Conservation (phyloP, 1,284 basidiomycete species). For the Ustilago tritici region DNA sequence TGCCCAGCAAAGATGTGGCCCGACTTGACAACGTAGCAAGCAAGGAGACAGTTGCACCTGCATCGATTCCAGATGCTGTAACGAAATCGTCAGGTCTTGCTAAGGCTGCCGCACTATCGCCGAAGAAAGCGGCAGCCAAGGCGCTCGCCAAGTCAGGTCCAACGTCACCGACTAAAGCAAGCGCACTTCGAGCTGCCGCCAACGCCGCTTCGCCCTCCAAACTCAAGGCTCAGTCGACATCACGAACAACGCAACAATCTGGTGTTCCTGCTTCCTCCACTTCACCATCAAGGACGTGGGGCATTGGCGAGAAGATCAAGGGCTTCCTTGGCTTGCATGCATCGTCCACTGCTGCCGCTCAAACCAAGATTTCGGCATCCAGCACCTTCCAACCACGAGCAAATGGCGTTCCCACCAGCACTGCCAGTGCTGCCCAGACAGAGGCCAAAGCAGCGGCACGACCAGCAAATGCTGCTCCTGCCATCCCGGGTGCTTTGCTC, state of each 20-base stretch:
- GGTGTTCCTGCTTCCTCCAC: slow-evolving; percentile 25
- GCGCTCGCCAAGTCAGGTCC: slow-evolving; percentile 39
- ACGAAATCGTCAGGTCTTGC: slow-evolving; percentile 17
- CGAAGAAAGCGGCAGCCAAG: slow-evolving; percentile 50
- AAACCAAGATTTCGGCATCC: slow-evolving; percentile 42
- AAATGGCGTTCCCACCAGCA: slow-evolving; percentile 13
- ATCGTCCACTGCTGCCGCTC: slow-evolving; percentile 27
- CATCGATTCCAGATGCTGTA: slow-evolving; percentile 3
- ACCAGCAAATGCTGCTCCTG: slow-evolving; percentile 11
- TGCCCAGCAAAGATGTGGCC: slow-evolving; percentile 1
- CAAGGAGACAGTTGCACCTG: slow-evolving; percentile 11
- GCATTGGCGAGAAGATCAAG: slow-evolving; percentile 58
- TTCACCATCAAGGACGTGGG: slow-evolving; percentile 46
- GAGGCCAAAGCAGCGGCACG: slow-evolving; percentile 16
- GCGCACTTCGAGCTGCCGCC: slow-evolving; percentile 39
- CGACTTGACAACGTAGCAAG: neutral
- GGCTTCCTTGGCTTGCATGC: slow-evolving; percentile 56
- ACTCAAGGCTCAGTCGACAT: slow-evolving; percentile 21
- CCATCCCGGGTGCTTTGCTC: slow-evolving; percentile 42
- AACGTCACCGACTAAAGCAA: slow-evolving; percentile 44
- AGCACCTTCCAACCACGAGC: slow-evolving; percentile 39
- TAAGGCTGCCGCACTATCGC: slow-evolving; percentile 37
- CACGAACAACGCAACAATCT: slow-evolving; percentile 27
- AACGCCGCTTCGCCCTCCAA: slow-evolving; percentile 40
- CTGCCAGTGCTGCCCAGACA: neutral